A percentile compares a stretch with the other conserved stretches of the same genome.
Conservation (phyloP, 345 rosid species). For the Hibiscus trionum region DNA sequence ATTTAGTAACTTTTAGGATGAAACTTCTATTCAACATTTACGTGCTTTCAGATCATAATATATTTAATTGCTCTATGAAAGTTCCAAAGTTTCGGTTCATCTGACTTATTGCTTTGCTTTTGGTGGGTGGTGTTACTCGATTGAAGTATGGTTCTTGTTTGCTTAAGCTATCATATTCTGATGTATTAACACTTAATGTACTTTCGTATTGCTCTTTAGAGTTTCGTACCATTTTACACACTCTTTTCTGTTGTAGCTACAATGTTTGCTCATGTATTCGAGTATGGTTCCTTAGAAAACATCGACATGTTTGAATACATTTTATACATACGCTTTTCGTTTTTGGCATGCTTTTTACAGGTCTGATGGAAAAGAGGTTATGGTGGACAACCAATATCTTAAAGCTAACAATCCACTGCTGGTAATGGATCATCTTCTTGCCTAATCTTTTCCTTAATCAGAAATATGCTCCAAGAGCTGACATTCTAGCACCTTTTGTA, state of each 20-base stretch:
- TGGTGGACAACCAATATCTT: slow-evolving; percentile 76
- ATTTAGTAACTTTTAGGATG: too few species aligned
- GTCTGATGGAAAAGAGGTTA: slow-evolving; percentile 84
- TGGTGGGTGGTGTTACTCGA: neutral
- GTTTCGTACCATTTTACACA: neutral
- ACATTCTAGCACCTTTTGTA: neutral
- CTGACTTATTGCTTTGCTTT: neutral
- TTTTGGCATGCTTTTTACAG: slow-evolving; percentile 24
- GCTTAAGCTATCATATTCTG: neutral
- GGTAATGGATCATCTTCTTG: slow-evolving; percentile 35
- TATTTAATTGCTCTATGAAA: too few species aligned
- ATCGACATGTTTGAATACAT: neutral
- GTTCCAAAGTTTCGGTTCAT: too few species aligned
- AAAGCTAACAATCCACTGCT: slow-evolving; percentile 79
- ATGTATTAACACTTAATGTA: neutral
- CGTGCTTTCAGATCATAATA: too few species aligned
- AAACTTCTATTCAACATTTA: too few species aligned
- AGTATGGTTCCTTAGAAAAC: neutral
- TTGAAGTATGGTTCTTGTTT: too few species aligned
- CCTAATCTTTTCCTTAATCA: neutral
- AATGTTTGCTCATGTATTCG: neutral
- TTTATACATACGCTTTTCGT: neutral
- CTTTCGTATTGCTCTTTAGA: neutral
- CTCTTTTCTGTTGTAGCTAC: neutral
- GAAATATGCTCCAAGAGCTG: neutral